A percentile compares a stretch with the other conserved stretches of the same genome.
These are phyloP conservation scores for Phylloporus sp. DNA, from an alignment of 768 basidiomycete species.

Conservation along the genomic window DNA sequence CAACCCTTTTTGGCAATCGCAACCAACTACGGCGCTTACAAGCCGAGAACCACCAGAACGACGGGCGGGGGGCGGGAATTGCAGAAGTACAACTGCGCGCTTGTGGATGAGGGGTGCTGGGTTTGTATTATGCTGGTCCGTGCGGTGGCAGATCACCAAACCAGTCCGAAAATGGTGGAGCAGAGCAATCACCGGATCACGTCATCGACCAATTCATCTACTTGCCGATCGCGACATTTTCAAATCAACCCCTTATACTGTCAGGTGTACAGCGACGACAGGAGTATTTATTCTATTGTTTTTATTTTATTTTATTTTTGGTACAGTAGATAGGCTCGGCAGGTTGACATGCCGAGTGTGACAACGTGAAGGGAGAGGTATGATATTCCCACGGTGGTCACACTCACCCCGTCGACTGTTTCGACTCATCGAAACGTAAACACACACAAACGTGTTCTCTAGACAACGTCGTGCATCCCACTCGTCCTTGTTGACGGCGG, in stretches of 20 bases:
- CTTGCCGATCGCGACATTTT: conserved; percentile 30
- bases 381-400: not conserved
- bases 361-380: not conserved
- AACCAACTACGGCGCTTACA: conserved; percentile 6
- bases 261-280: not conserved
- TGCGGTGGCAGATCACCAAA: conserved; percentile 29
- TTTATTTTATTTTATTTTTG: not conserved
- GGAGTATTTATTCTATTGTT: not conserved
- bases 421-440: not conserved
- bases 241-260: conserved; percentile 1
- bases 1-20: conserved; percentile 4
- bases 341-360: not conserved
- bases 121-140: conserved; percentile 15
- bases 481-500: not conserved
- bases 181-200: conserved; percentile 29
- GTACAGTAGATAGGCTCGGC: not conserved
- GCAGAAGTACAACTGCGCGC: not conserved
- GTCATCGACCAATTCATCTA: conserved; percentile 28
- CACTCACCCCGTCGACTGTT: too few species aligned
- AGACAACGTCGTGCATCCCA: not conserved
- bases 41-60: not conserved
- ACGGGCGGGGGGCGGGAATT: not conserved
- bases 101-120: not conserved
- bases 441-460: not conserved
- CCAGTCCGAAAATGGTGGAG: conserved; percentile 11